Percentiles rank a stretch among this genome's conserved stretches.
Conservation (phyloP, 73 alveolate species). For the Paramecium caudatum region DNA sequence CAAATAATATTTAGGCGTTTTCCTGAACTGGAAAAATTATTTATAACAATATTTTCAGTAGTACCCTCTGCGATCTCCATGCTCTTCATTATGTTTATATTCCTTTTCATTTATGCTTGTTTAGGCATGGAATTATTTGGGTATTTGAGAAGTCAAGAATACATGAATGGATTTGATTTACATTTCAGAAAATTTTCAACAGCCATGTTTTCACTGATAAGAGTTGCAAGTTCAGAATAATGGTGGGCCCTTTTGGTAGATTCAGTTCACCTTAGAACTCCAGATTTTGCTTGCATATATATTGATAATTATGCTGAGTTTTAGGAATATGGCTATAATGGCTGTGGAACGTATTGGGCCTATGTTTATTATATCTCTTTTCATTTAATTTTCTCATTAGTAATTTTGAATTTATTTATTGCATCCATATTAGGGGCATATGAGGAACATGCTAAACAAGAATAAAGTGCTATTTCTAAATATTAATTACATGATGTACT, state of each 20-base stretch:
- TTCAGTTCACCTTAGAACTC: conserved; percentile 38
- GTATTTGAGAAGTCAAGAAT: conserved; percentile 33
- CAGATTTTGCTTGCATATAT: conserved; percentile 33
- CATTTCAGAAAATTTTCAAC: conserved; percentile 63
- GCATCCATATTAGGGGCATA: conserved; percentile 44
- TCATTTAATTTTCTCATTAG: conserved; percentile 51
- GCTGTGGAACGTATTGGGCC: conserved; percentile 54
- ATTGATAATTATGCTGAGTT: conserved; percentile 7
- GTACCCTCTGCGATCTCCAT: conserved; percentile 53
- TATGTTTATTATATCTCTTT: conserved; percentile 27
- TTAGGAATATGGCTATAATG: conserved; percentile 48
- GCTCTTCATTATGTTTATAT: conserved; percentile 24
- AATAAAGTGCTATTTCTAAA: conserved; percentile 56
- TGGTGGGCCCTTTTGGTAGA: conserved; percentile 62
- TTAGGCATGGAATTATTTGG: conserved; percentile 56
- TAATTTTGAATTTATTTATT: conserved; percentile 27
- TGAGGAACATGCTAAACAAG: conserved; percentile 52
- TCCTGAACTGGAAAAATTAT: conserved; percentile 25
- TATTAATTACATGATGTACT: conserved; percentile 60
- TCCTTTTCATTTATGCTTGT: conserved; percentile 14
- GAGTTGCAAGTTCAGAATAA: conserved; percentile 68
- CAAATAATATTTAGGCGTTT: conserved; percentile 17
- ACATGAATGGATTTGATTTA: conserved; percentile 27
- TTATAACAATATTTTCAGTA: conserved; percentile 44
- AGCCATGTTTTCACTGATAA: conserved; percentile 50